Conservation (phyloP, 1,139 yeast genomes). For the Debaryomycetaceae sp. region DNA sequence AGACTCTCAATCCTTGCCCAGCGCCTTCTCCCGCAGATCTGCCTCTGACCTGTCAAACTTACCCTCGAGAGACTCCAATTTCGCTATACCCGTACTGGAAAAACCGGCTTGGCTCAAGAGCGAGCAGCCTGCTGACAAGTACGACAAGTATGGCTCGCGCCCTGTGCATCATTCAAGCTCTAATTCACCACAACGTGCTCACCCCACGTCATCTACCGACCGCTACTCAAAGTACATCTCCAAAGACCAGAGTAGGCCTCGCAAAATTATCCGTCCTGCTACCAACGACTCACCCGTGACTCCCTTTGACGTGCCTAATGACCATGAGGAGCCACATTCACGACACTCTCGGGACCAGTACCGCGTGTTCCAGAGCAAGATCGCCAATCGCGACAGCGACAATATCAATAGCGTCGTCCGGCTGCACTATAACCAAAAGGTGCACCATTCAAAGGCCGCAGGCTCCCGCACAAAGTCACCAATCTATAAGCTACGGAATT, state of each 20-base stretch:
- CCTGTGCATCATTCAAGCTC: constrained; percentile 2
- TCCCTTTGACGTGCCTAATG: constrained; percentile 4
- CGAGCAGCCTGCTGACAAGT: constrained; percentile 18
- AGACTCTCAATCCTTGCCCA: not conserved
- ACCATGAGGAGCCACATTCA: constrained; percentile 3
- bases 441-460: constrained; percentile 53
- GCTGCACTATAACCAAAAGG: constrained; percentile 77
- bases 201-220: constrained; percentile 4
- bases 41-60: constrained; percentile 1
- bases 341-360: constrained; percentile 11
- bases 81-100: constrained; percentile 12
- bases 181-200: constrained; percentile 1
- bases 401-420: constrained; percentile 56
- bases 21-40: not conserved
- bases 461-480: constrained; percentile 65
- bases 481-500: constrained; percentile 74
- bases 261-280: not conserved
- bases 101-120: constrained; percentile 34
- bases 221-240: constrained; percentile 22
- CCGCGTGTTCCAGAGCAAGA: constrained; percentile 32
- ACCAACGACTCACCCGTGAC: constrained; percentile 2
- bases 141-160: constrained; percentile 29
- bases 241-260: no score
- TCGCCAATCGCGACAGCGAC: constrained; percentile 21
- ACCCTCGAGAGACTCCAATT: constrained; percentile 17